Evolutionary conservation across 345 rosid species (phyloP).

Genomic region (Garcia nutans): DNA sequence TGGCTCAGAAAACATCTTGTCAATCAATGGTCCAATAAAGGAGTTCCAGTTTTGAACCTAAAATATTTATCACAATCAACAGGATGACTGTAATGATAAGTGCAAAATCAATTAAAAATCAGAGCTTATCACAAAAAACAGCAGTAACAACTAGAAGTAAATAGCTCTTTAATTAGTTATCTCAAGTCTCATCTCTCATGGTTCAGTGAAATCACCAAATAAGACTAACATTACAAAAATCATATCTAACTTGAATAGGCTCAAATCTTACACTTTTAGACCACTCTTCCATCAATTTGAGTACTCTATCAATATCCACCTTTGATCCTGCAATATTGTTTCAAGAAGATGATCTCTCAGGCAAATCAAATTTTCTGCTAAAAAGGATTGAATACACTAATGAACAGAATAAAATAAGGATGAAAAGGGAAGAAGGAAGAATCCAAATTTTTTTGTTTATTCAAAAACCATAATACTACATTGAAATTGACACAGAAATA

Average conservation of each 20-base stretch:
- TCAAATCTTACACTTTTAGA: slow-evolving; percentile 64
- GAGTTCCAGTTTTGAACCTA: slow-evolving; percentile 77
- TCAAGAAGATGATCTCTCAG: slow-evolving; percentile 22
- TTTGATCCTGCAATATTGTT: slow-evolving; percentile 49
- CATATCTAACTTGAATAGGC: not conserved
- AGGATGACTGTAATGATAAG: slow-evolving; percentile 5
- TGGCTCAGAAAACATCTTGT: slow-evolving; percentile 89
- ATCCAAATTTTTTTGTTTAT: not conserved
- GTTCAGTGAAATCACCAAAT: not conserved
- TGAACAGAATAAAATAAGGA: not conserved
- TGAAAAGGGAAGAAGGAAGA: not conserved
- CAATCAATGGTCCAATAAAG: slow-evolving; percentile 60
- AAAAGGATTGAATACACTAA: slow-evolving; percentile 2
- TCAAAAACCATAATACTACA: not conserved
- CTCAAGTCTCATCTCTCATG: not conserved
- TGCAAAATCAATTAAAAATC: not conserved
- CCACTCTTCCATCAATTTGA: slow-evolving; percentile 76
- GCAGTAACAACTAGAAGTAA: not conserved
- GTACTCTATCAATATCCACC: slow-evolving; percentile 56
- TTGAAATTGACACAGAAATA: not conserved
- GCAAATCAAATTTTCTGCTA: slow-evolving; percentile 11
- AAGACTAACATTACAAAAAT: not conserved
- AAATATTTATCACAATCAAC: slow-evolving; percentile 22
- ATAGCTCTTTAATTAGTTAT: too few relatives aligned
- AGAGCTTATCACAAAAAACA: slow-evolving; percentile 4